Evolutionary conservation across 2,329 filamentous ascomycete genomes (phyloP).

Genomic region (Cordyceps cicadae): DNA sequence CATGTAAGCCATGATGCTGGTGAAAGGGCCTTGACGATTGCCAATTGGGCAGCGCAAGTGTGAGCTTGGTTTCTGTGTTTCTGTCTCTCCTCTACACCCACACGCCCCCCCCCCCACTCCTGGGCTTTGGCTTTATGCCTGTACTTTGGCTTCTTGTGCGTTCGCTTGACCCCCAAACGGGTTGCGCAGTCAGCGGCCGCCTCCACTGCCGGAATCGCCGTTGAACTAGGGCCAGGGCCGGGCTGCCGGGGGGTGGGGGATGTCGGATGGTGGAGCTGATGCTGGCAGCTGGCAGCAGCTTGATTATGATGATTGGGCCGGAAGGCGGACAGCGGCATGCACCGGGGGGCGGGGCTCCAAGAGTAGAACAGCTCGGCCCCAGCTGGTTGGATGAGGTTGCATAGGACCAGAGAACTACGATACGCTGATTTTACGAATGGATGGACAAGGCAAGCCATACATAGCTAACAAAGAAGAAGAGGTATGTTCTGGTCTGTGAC

Average conservation of each 20-base stretch:
- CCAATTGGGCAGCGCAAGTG: slow-evolving; percentile 11
- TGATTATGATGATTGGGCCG: neutral
- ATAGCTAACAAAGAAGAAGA: neutral
- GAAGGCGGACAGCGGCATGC: neutral
- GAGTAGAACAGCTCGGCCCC: neutral
- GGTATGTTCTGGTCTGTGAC: neutral
- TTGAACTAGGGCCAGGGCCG: neutral
- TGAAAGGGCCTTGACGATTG: slow-evolving; percentile 2
- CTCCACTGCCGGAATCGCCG: neutral
- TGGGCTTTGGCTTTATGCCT: too few species aligned
- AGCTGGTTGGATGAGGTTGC: neutral
- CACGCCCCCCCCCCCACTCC: neutral
- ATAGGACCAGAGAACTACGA: neutral
- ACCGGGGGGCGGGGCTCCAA: neutral
- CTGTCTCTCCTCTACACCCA: neutral
- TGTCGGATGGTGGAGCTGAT: neutral
- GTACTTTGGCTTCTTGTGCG: too few species aligned
- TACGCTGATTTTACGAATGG: too few species aligned
- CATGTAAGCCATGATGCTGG: slow-evolving; percentile 11
- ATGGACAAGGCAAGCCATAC: neutral
- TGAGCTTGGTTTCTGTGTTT: slow-evolving; percentile 9
- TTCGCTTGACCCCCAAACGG: neutral
- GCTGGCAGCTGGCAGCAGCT: neutral
- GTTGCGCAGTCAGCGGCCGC: neutral
- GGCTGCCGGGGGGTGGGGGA: slow-evolving; percentile 6